Evolutionary conservation across 352 stramenopile species (phyloP).

Genomic region (Phytophthora brassicae): DNA sequence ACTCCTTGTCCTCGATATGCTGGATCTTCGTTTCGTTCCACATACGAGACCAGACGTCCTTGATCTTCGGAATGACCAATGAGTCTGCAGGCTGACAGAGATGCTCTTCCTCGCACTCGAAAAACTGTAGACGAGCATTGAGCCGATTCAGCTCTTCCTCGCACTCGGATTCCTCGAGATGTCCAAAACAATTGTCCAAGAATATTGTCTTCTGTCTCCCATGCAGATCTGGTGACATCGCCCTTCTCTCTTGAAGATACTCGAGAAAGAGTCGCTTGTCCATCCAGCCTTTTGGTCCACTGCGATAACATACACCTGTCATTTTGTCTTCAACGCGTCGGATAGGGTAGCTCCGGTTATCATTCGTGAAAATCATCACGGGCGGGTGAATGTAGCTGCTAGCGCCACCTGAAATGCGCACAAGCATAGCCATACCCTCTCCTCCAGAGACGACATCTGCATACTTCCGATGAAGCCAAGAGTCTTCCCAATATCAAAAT

Average conservation of each 20-base stretch:
- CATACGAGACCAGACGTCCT: too few species aligned
- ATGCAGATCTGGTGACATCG: background rate
- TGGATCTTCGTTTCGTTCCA: background rate
- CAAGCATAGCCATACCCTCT: constrained; percentile 4
- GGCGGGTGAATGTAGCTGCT: constrained; percentile 4
- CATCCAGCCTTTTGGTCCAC: too few species aligned
- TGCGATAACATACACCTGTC: constrained; percentile 5
- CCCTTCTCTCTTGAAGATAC: too few species aligned
- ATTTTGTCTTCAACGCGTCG: background rate
- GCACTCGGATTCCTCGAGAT: background rate
- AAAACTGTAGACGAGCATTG: too few species aligned
- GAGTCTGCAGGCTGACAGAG: too few species aligned
- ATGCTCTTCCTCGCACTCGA: too few species aligned
- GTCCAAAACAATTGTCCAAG: background rate
- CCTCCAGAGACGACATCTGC: too few species aligned
- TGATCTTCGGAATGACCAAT: too few species aligned
- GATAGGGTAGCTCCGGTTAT: constrained; percentile 4
- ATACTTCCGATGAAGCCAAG: too few species aligned
- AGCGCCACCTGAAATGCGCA: background rate
- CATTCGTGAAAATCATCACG: constrained; percentile 12
- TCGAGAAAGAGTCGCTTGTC: too few species aligned
- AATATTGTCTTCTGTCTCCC: background rate
- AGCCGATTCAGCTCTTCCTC: background rate
- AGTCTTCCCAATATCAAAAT: too few species aligned
- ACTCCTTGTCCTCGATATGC: too few species aligned